Conservation (phyloP, 352 stramenopile species). For the Globisporangium alternatum region DNA sequence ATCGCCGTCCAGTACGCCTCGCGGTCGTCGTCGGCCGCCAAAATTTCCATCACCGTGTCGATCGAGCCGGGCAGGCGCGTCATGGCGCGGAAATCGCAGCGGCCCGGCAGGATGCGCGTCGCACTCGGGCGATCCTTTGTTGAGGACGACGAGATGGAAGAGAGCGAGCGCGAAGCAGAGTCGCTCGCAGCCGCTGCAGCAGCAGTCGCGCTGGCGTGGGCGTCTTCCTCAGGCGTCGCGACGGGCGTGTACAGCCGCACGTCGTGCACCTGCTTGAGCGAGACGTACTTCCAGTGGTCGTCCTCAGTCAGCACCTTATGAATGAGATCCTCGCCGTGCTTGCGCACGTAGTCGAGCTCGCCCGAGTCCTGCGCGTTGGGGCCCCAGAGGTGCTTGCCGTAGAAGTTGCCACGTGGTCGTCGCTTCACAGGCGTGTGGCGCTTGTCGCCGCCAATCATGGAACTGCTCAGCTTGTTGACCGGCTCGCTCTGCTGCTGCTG, state of each 20-base stretch:
- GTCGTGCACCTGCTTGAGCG: constrained; percentile 57
- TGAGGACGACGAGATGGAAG: constrained; percentile 20
- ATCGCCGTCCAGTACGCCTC: constrained; percentile 73
- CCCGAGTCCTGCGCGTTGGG: constrained; percentile 27
- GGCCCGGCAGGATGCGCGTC: constrained; percentile 20
- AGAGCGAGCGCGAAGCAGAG: constrained; percentile 27
- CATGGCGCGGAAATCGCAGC: constrained; percentile 66
- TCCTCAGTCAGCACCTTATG: constrained; percentile 43
- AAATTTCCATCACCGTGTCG: constrained; percentile 51
- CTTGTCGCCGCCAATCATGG: constrained; percentile 6
- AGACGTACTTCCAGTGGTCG: constrained; percentile 45
- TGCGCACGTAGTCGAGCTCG: constrained; percentile 51
- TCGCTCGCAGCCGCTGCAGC: constrained; percentile 5
- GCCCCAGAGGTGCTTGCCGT: constrained; percentile 44
- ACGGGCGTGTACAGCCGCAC: constrained; percentile 66
- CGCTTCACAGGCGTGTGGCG: constrained; percentile 11
- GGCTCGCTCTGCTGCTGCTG: not conserved
- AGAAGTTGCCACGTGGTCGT: constrained; percentile 25
- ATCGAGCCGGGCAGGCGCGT: constrained; percentile 59
- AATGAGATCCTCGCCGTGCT: constrained; percentile 47
- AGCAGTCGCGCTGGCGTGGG: constrained; percentile 1
- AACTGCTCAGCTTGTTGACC: constrained; percentile 8
- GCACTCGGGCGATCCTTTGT: constrained; percentile 14
- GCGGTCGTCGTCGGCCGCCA: constrained; percentile 53
- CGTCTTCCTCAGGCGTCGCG: constrained; percentile 14